phyloP scores from a whole-genome alignment of 768 basidiomycete genomes.

The Sporobolomyces phaffii region DNA sequence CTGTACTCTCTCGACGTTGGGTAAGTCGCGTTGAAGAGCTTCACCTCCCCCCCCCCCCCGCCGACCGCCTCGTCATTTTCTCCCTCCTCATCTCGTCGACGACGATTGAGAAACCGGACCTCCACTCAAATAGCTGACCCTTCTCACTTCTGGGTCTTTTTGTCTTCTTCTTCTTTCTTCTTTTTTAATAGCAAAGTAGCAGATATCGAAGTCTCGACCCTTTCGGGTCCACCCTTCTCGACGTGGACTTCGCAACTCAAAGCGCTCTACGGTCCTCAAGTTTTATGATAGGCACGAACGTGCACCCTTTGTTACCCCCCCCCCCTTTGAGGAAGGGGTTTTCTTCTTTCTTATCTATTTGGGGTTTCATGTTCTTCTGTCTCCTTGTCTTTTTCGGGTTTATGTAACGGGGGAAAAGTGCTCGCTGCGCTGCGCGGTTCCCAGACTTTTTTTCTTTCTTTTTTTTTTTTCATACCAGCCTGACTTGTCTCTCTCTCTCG shows the following conservation, averaged over 20 bases:
- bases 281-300: neutral
- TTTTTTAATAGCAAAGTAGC: neutral
- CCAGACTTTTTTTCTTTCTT: too few species aligned
- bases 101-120: neutral
- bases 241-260: neutral
- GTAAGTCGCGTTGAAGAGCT: neutral
- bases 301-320: neutral
- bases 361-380: too few species aligned
- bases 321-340: too few species aligned
- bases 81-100: neutral
- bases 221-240: neutral
- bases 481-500: too few species aligned
- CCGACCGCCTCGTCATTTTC: neutral
- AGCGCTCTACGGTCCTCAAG: constrained; percentile 3
- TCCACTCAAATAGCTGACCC: too few species aligned
- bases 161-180: too few species aligned
- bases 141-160: too few species aligned
- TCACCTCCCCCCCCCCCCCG: neutral
- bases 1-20: constrained; percentile 18
- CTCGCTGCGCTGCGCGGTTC: too few species aligned
- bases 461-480: too few species aligned
- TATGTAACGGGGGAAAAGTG: too few species aligned
- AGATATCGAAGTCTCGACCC: constrained; percentile 9
- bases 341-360: too few species aligned
- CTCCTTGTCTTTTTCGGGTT: too few species aligned